Evolutionary conservation across 768 basidiomycete genomes (phyloP).

Genomic region (Fibroporia radiculosa): DNA sequence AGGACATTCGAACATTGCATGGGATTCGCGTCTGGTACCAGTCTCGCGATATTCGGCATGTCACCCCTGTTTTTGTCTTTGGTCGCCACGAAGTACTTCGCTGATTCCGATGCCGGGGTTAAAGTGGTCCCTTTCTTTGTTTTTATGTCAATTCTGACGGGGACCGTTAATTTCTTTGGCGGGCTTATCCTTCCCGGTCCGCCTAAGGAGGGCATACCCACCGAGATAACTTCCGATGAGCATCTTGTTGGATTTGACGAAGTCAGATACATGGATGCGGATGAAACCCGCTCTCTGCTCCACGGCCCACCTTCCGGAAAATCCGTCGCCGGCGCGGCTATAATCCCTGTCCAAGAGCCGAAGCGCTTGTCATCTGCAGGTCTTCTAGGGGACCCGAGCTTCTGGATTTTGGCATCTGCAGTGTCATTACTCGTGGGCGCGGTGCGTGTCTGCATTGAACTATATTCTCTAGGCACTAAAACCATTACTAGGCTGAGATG

Average conservation of each 20-base stretch:
- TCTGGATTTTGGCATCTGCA: slow-evolving; percentile 56
- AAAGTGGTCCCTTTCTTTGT: slow-evolving; percentile 43
- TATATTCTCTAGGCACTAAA: background rate
- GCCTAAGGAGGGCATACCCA: slow-evolving; percentile 8
- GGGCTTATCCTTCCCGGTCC: slow-evolving; percentile 29
- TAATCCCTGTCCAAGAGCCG: slow-evolving; percentile 20
- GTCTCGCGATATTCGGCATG: slow-evolving; percentile 71
- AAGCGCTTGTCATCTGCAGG: slow-evolving; percentile 29
- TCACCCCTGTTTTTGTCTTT: slow-evolving; percentile 69
- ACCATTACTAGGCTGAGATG: slow-evolving; percentile 56
- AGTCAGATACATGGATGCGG: slow-evolving; percentile 3
- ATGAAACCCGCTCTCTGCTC: slow-evolving; percentile 22
- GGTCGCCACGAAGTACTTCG: slow-evolving; percentile 58
- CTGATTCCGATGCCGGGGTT: slow-evolving; percentile 33
- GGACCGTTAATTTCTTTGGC: slow-evolving; percentile 46
- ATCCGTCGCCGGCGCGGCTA: slow-evolving; percentile 10
- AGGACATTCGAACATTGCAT: slow-evolving; percentile 58
- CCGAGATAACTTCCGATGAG: background rate
- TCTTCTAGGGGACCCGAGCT: slow-evolving; percentile 46
- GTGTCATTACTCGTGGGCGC: slow-evolving; percentile 54
- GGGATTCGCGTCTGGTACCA: slow-evolving; percentile 58
- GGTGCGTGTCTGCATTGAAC: slow-evolving; percentile 27
- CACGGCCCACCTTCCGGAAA: background rate
- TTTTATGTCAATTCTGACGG: slow-evolving; percentile 51
- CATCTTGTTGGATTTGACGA: background rate